Evolutionary conservation across 2,329 filamentous ascomycete species (phyloP), one percentile per base, ranked within the genome.

Genomic region (Elsinoe arachidis): DNA sequence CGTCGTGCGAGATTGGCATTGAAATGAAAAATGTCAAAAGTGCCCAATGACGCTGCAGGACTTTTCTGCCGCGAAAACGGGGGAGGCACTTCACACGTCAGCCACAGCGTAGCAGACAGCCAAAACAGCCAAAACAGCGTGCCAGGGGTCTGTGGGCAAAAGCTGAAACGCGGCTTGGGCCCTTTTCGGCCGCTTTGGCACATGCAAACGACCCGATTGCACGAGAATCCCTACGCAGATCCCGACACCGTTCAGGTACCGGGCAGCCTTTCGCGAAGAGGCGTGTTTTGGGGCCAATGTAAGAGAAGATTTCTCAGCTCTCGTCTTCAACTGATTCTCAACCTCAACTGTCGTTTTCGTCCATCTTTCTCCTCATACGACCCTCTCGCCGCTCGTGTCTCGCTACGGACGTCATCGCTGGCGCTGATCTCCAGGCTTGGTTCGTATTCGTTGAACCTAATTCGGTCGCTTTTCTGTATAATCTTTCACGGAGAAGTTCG

Each of bases 371-470:
- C 34, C 3, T 34, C 11, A 41, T 41, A n/a, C 38, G 38, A 41
- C n/a, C 3, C 2, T 37, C 19, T 37, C 5, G 26, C 34, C 26
- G 46, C 26, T 26, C 19, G 49, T 53, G 49, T 53, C 49, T 53
- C 17, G 34, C 49, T 26, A 17, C 38, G 41, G 17, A 53, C 49
- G 49, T 53, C 49, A 53, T 39, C 35, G 49, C 33, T 39, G 33
- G 49, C 41, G 41, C 41, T 46, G 41, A 46, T 46, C 41, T 46
- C 41, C 21, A 35, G 33, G 49, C 49, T 14, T 35, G 49, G 33
- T 26, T 53, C 49, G 49, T 53, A 53, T 53, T 39, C 49, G 34
- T 53, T 53, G 49, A 53, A 53, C 49, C 49, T 53, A 53, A 39
- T 53, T 53, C 49, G 33, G 34, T 39, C 53, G n/a, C 47, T 43